Evolutionary conservation across 73 alveolate genomes (phyloP), one percentile per base, ranked within the genome.

Genomic region (Breviolum minutum): DNA sequence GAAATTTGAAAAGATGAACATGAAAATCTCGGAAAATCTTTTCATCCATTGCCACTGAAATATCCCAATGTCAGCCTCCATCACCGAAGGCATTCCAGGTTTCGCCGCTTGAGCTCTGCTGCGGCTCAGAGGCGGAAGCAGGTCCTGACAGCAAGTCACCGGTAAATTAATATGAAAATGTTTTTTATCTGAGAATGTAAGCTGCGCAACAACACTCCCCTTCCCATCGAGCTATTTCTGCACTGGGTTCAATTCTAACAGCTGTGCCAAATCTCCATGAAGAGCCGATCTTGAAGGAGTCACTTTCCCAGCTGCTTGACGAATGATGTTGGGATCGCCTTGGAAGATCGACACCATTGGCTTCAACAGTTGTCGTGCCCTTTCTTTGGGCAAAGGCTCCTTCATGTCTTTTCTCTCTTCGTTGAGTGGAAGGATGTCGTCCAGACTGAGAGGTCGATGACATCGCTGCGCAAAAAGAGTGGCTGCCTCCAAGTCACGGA

Each of bases 401-500:
- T 40, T 20, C n/a, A 69, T 27, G 32, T 68, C 96, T 70, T 82
- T 32, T 30, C 96, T 22, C 13, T 30, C 86, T 5, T 32, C 73
- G 0, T 22, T 17, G 73, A n/a, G 32, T n/a, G 70, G 73, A 19
- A 89, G 86, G 54, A 89, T 76, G 27, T 89, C 96, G 10, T 89
- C 87, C 70, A 89, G 86, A 13, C 85, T 89, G 48, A 89, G 96
- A 26, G 96, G 96, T 26, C 96, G 86, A 27, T 89, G 96, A 61
- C 96, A 89, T 10, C 96, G 96, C 70, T 89, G 96, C 86, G 30
- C 66, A 20, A 89, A 89, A 24, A 89, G 86, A 19, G 96, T 89
- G 71, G 96, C 96, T 2, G 96, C 73, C 32, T 68, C 96, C 96
- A 89, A 76, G 60, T 26, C 48, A 7, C 73, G 19, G 22, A 89